phyloP scores from a whole-genome alignment of 306 rosid genomes.

The Malus sieversii region DNA sequence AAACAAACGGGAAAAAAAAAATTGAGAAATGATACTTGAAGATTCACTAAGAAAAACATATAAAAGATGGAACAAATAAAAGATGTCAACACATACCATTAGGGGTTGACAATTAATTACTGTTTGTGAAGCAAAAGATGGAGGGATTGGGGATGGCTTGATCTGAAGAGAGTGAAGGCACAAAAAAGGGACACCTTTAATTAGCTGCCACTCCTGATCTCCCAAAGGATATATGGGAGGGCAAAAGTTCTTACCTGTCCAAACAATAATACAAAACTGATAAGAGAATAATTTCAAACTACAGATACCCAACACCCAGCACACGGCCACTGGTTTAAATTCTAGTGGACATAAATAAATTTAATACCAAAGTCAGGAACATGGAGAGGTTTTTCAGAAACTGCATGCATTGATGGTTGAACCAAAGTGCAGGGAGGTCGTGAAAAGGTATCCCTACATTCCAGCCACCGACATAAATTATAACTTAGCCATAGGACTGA shows the following conservation, averaged over 20 bases:
- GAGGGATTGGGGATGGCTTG: constrained; percentile 87
- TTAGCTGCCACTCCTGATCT: constrained; percentile 64
- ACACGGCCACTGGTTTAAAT: constrained; percentile 2
- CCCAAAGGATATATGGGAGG: constrained; percentile 87
- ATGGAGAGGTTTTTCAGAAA: constrained; percentile 32
- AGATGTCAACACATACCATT: constrained; percentile 41
- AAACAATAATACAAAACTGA: constrained; percentile 27
- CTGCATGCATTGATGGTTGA: constrained; percentile 76
- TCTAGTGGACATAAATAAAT: not conserved
- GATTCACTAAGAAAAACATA: not conserved
- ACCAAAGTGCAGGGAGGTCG: constrained; percentile 81
- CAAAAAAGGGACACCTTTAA: constrained; percentile 58
- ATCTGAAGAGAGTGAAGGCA: constrained; percentile 71
- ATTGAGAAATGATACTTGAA: constrained; percentile 8
- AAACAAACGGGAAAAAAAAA: not conserved
- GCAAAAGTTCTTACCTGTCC: constrained; percentile 71
- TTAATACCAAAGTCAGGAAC: constrained; percentile 75
- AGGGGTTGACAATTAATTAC: constrained; percentile 85
- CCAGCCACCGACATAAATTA: constrained; percentile 17
- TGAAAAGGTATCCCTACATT: constrained; percentile 79
- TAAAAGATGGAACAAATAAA: not conserved
- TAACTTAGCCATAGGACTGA: constrained; percentile 13
- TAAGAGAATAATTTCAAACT: constrained; percentile 7
- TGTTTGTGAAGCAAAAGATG: constrained; percentile 80
- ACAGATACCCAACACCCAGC: constrained; percentile 1